Evolutionary conservation across 805 yeast genomes (phyloP).

Genomic region (Myxozyma lipomycoides): DNA sequence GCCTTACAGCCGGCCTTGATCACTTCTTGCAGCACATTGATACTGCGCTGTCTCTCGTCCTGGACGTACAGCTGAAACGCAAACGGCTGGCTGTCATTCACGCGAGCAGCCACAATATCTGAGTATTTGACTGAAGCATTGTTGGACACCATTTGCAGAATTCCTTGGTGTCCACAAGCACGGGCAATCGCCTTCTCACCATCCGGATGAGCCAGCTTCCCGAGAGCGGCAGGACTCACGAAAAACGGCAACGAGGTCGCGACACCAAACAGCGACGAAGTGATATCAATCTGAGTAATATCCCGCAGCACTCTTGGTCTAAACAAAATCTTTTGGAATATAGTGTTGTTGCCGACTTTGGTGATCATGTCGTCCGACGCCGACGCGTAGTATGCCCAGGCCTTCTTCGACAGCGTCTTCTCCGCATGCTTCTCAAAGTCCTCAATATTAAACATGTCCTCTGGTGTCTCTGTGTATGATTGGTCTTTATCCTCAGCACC

Average conservation of each 20-base stretch:
- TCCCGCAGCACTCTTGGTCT: constrained; percentile 45
- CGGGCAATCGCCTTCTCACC: constrained; percentile 45
- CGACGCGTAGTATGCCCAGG: constrained; percentile 71
- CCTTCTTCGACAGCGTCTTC: constrained; percentile 66
- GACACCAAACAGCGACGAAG: constrained; percentile 50
- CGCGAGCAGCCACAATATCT: constrained; percentile 41
- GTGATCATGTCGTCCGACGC: constrained; percentile 51
- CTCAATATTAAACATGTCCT: constrained; percentile 51
- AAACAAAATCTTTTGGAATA: constrained; percentile 44
- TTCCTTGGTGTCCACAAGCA: constrained; percentile 42
- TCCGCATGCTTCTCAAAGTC: constrained; percentile 88
- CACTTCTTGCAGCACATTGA: constrained; percentile 39
- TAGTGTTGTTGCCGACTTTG: constrained; percentile 43
- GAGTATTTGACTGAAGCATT: constrained; percentile 43
- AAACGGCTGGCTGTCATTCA: constrained; percentile 39
- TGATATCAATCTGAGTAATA: constrained; percentile 42
- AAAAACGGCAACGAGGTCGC: constrained; percentile 46
- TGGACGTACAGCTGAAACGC: constrained; percentile 52
- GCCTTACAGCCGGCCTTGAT: constrained; percentile 44
- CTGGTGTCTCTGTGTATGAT: constrained; percentile 20
- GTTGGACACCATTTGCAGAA: constrained; percentile 49
- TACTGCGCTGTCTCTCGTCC: constrained; percentile 38
- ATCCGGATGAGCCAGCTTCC: constrained; percentile 43
- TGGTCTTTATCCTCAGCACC: neutral
- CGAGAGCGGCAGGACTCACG: constrained; percentile 48